Evolutionary conservation across 1,284 basidiomycete species (phyloP).

Genomic region (Irpex rosettiformis): DNA sequence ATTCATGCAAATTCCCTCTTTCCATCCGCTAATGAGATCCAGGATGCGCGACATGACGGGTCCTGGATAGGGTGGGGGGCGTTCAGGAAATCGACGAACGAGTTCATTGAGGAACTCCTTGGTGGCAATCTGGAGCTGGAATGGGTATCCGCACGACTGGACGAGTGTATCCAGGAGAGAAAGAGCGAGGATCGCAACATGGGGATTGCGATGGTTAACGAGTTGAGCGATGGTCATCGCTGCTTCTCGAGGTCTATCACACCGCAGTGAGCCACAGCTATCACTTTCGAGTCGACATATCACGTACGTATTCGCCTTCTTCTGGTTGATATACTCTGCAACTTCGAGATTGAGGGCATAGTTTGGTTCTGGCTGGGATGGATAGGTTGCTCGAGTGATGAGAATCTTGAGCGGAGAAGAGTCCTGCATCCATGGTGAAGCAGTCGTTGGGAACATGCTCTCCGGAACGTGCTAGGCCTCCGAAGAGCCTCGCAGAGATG

Average conservation of each 20-base stretch:
- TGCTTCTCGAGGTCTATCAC: constrained; percentile 77
- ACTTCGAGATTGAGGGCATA: constrained; percentile 92
- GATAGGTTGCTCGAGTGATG: constrained; percentile 85
- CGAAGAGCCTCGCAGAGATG: neutral
- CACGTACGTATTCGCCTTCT: constrained; percentile 94
- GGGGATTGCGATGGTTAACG: constrained; percentile 88
- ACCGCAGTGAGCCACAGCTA: neutral
- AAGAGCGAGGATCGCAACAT: constrained; percentile 82
- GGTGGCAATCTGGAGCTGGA: constrained; percentile 97
- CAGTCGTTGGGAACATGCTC: constrained; percentile 21
- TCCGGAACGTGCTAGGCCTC: neutral
- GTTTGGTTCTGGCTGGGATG: constrained; percentile 84
- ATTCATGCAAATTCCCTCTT: constrained; percentile 87
- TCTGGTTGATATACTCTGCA: constrained; percentile 88
- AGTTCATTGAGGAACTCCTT: constrained; percentile 99
- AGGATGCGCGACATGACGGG: constrained; percentile 94
- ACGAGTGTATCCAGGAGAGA: constrained; percentile 91
- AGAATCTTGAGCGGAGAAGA: constrained; percentile 65
- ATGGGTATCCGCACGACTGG: constrained; percentile 93
- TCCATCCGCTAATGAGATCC: constrained; percentile 94
- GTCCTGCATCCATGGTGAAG: constrained; percentile 27
- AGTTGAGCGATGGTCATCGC: constrained; percentile 80
- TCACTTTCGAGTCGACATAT: neutral
- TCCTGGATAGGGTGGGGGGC: constrained; percentile 92
- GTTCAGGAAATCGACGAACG: constrained; percentile 95